phyloP scores from a whole-genome alignment of 2,329 filamentous ascomycete species.

The Trichoderma asperellum region DNA sequence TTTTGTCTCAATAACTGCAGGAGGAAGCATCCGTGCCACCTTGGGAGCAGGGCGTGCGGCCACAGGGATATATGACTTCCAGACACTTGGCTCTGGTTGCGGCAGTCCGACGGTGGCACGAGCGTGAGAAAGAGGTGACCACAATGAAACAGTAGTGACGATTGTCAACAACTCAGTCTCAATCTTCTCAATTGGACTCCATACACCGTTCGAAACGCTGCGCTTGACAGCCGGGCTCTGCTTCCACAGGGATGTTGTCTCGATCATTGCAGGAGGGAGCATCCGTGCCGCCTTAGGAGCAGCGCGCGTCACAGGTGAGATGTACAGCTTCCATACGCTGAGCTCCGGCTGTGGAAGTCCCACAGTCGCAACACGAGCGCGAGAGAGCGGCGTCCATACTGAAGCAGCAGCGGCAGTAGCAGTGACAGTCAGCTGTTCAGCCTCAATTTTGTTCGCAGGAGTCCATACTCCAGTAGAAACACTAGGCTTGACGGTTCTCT shows the following conservation, averaged over 20 bases:
- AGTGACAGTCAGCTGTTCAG: background rate
- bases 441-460: background rate
- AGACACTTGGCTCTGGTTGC: slow-evolving; percentile 1
- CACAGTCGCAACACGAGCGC: background rate
- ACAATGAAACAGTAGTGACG: background rate
- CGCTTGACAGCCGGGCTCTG: background rate
- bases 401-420: background rate
- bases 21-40: background rate
- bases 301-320: background rate
- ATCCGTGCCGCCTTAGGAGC: background rate
- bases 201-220: background rate
- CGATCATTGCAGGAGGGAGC: slow-evolving; percentile 1
- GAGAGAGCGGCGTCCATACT: background rate
- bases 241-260: slow-evolving; percentile 19
- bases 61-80: slow-evolving; percentile 11
- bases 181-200: background rate
- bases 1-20: slow-evolving; percentile 8
- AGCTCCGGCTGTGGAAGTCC: slow-evolving; percentile 7
- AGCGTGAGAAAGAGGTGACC: background rate
- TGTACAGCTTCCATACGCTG: slow-evolving; percentile 6
- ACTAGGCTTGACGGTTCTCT: background rate
- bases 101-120: background rate
- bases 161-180: background rate
- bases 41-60: background rate
- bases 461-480: slow-evolving; percentile 1